Percentiles rank a stretch among this genome's conserved stretches.
These are phyloP conservation scores for Lachancea quebecensis DNA, from an alignment of 805 yeast species.

Conservation along the genomic window DNA sequence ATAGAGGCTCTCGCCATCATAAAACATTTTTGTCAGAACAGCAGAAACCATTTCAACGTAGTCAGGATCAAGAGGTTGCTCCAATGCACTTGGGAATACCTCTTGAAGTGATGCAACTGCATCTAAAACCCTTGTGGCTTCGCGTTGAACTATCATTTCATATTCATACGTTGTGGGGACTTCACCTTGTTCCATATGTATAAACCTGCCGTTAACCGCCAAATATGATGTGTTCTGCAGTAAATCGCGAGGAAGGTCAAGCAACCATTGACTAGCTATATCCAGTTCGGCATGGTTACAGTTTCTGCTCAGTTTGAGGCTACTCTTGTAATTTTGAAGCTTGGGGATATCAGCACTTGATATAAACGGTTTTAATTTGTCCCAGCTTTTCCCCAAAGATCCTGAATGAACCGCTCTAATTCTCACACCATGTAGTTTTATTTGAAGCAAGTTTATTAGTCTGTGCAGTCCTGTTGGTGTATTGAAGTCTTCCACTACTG, in stretches of 20 bases:
- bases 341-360: constrained; percentile 22
- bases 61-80: constrained; percentile 28
- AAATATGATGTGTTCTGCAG: constrained; percentile 35
- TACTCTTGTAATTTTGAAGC: background rate
- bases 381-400: constrained; percentile 17
- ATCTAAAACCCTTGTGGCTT: constrained; percentile 40
- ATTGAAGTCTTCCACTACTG: constrained; percentile 55
- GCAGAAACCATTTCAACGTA: constrained; percentile 45
- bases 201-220: constrained; percentile 49
- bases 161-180: constrained; percentile 27
- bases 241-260: constrained; percentile 16
- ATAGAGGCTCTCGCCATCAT: constrained; percentile 22
- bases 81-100: constrained; percentile 14
- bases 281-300: constrained; percentile 10
- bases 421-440: constrained; percentile 32
- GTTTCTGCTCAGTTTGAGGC: background rate
- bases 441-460: constrained; percentile 31
- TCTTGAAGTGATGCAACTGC: constrained; percentile 23
- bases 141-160: constrained; percentile 39
- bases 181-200: constrained; percentile 31
- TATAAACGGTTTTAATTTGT: constrained; percentile 7
- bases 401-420: constrained; percentile 34
- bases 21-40: constrained; percentile 38
- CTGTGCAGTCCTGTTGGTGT: constrained; percentile 37
- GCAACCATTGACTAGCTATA: constrained; percentile 21